Conservation (phyloP, 768 basidiomycete genomes). For the Atractiella rhizophila region DNA sequence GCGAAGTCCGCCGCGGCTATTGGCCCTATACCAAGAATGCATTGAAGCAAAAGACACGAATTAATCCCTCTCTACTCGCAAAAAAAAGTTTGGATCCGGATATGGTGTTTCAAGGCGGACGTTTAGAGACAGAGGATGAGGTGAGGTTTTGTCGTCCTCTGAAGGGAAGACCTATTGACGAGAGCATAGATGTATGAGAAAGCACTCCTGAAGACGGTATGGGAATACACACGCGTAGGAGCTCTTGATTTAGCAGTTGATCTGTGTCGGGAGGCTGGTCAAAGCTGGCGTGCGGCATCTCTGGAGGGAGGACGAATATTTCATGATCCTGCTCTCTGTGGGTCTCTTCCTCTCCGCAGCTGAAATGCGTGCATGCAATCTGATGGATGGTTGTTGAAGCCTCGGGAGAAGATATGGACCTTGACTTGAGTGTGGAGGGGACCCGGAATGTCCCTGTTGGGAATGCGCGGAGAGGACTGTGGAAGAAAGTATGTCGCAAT, state of each 20-base stretch:
- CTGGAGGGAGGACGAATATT: slow-evolving; percentile 61
- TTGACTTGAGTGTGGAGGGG: slow-evolving; percentile 20
- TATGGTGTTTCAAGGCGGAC: slow-evolving; percentile 37
- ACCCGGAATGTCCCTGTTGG: slow-evolving; percentile 33
- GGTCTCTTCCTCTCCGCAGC: too few relatives aligned
- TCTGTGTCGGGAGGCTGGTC: slow-evolving; percentile 51
- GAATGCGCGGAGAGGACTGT: slow-evolving; percentile 48
- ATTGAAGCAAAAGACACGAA: slow-evolving; percentile 41
- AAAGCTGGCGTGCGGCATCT: slow-evolving; percentile 77
- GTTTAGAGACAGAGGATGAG: neutral
- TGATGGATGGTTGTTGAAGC: neutral
- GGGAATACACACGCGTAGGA: slow-evolving; percentile 61
- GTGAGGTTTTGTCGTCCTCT: neutral
- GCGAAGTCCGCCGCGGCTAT: slow-evolving; percentile 47
- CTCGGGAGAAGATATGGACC: slow-evolving; percentile 8
- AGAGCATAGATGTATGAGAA: slow-evolving; percentile 60
- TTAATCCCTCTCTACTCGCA: slow-evolving; percentile 22
- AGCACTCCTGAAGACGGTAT: slow-evolving; percentile 46
- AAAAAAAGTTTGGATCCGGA: slow-evolving; percentile 56
- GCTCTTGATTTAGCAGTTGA: slow-evolving; percentile 59
- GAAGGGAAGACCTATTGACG: slow-evolving; percentile 19
- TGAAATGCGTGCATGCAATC: too few relatives aligned
- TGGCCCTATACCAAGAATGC: slow-evolving; percentile 51
- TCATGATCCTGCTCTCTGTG: slow-evolving; percentile 42
- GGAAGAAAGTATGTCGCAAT: slow-evolving; percentile 64